These are phyloP conservation scores for Rhizopogon vinicolor DNA, from an alignment of 768 basidiomycete genomes.

Conservation along the genomic window DNA sequence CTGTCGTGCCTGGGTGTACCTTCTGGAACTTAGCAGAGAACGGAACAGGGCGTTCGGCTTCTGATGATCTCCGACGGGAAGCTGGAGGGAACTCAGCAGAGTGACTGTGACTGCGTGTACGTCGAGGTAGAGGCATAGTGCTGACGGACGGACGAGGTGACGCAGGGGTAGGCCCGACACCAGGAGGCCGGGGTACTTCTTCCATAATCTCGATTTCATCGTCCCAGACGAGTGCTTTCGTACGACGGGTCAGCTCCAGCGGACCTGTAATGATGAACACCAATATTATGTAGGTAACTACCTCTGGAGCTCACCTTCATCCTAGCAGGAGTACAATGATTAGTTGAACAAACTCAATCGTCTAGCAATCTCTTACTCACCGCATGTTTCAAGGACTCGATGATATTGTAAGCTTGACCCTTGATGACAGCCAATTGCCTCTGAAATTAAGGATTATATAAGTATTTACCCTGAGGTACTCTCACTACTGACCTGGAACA, in stretches of 20 bases:
- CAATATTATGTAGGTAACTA: not conserved
- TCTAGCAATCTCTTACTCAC: constrained; percentile 38
- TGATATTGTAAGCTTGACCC: constrained; percentile 88
- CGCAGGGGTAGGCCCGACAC: constrained; percentile 26
- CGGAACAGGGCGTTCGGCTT: constrained; percentile 69
- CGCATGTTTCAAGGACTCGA: constrained; percentile 74
- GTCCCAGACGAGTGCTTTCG: constrained; percentile 79
- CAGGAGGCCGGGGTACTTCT: constrained; percentile 35
- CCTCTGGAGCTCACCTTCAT: constrained; percentile 54
- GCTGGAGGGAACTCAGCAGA: constrained; percentile 73
- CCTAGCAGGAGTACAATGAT: constrained; percentile 36
- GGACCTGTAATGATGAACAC: constrained; percentile 52
- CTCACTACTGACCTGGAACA: constrained; percentile 61
- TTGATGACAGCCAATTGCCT: constrained; percentile 91
- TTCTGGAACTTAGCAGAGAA: constrained; percentile 82
- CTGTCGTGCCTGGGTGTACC: constrained; percentile 82
- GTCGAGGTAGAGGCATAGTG: constrained; percentile 52
- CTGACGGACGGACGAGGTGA: constrained; percentile 62
- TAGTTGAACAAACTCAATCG: constrained; percentile 4
- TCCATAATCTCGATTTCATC: constrained; percentile 76
- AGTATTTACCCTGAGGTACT: constrained; percentile 1
- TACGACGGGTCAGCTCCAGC: constrained; percentile 80
- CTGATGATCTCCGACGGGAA: constrained; percentile 57
- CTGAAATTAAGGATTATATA: constrained; percentile 28
- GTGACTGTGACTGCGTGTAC: constrained; percentile 54